Evolutionary conservation across 2,329 filamentous ascomycete species (phyloP).

Genomic region (Colletotrichum tropicale): DNA sequence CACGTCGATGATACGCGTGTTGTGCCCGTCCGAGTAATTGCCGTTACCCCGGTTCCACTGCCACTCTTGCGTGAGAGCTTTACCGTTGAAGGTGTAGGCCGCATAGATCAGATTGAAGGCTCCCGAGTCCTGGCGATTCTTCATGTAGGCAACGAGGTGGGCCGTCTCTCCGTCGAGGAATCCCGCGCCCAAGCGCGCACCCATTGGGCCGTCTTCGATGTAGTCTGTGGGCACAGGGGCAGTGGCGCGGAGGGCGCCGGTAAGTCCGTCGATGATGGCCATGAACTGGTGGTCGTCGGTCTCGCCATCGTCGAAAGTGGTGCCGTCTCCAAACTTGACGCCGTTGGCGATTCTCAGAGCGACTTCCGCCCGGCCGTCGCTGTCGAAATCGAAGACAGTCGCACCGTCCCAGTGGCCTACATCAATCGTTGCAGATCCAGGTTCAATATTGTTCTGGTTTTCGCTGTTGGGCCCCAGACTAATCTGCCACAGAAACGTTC

Average conservation of each 20-base stretch:
- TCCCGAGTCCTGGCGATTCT: conserved; percentile 19
- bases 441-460: conserved; percentile 25
- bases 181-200: conserved; percentile 20
- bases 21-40: conserved; percentile 23
- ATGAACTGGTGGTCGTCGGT: conserved; percentile 23
- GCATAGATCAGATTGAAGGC: conserved; percentile 16
- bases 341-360: conserved; percentile 26
- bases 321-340: conserved; percentile 23
- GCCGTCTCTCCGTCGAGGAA: conserved; percentile 22
- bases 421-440: conserved; percentile 22
- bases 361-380: conserved; percentile 24
- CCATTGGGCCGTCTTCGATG: conserved; percentile 15
- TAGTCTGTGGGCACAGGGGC: conserved; percentile 6
- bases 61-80: conserved; percentile 20
- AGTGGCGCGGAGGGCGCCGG: conserved; percentile 18
- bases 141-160: conserved; percentile 23
- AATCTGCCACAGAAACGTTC: conserved; percentile 23
- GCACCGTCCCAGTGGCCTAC: conserved; percentile 26
- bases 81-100: conserved; percentile 24
- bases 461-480: conserved; percentile 24
- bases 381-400: conserved; percentile 28
- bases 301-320: conserved; percentile 10
- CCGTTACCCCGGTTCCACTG: conserved; percentile 21
- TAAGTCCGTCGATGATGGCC: conserved; percentile 23
- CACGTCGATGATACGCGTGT: conserved; percentile 25